Percentiles rank a stretch among this genome's conserved stretches.
Conservation (phyloP, 768 basidiomycete genomes). For the Kwoniella europaea region DNA sequence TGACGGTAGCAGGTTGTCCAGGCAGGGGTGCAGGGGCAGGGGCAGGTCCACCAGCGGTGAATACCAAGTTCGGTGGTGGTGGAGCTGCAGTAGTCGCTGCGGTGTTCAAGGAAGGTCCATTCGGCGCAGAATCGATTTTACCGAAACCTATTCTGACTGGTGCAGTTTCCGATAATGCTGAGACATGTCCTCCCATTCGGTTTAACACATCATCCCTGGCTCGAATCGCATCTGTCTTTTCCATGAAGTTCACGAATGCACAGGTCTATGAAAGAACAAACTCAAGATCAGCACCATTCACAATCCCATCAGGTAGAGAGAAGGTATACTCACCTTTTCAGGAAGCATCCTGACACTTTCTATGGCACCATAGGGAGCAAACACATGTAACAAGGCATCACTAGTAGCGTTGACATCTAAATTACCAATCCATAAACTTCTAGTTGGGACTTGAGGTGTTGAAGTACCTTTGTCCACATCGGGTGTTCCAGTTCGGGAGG, state of each 20-base stretch:
- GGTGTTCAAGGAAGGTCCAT: slow-evolving; percentile 78
- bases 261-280: slow-evolving; percentile 70
- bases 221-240: slow-evolving; percentile 91
- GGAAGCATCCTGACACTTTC: slow-evolving; percentile 92
- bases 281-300: background rate
- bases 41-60: slow-evolving; percentile 36
- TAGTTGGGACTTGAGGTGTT: slow-evolving; percentile 80
- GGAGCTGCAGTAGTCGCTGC: slow-evolving; percentile 59
- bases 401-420: slow-evolving; percentile 91
- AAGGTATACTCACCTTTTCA: slow-evolving; percentile 75
- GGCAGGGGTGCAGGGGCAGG: background rate
- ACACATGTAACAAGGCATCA: slow-evolving; percentile 92
- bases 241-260: slow-evolving; percentile 98
- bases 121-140: slow-evolving; percentile 94
- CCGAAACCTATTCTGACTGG: slow-evolving; percentile 98
- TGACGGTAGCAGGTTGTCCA: slow-evolving; percentile 57
- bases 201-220: slow-evolving; percentile 98
- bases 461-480: slow-evolving; percentile 43
- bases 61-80: slow-evolving; percentile 57
- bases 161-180: slow-evolving; percentile 88
- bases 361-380: slow-evolving; percentile 95
- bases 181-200: slow-evolving; percentile 80
- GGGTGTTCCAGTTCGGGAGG: slow-evolving; percentile 51
- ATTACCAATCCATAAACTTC: slow-evolving; percentile 98
- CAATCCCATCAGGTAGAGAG: background rate